A percentile compares a stretch with the other conserved stretches of the same genome.
Conservation (phyloP, 345 rosid genomes). For the Aegle marmelos region DNA sequence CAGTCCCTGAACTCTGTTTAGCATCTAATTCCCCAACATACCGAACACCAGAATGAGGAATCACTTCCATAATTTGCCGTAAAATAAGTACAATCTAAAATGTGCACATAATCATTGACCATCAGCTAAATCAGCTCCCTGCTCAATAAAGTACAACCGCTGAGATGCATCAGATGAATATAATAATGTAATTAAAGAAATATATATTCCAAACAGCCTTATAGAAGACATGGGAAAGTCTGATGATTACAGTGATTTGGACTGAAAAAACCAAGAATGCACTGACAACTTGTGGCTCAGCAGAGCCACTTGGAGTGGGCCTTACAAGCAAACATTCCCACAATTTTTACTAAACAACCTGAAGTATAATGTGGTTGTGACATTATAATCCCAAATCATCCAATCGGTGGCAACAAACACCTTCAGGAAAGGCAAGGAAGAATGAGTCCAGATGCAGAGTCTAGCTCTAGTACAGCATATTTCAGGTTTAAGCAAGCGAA, state of each 20-base stretch:
- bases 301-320: not conserved
- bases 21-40: conserved; percentile 42
- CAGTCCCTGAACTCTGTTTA: conserved; percentile 34
- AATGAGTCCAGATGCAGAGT: not conserved
- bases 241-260: not conserved
- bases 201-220: not conserved
- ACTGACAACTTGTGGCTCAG: not conserved
- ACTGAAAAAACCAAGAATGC: not conserved
- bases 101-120: conserved; percentile 15
- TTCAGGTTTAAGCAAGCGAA: not conserved
- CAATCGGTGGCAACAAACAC: not conserved
- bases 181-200: not conserved
- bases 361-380: not conserved
- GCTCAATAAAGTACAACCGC: conserved; percentile 23
- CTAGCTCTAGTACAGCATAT: not conserved
- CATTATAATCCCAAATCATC: not conserved
- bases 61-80: conserved; percentile 51
- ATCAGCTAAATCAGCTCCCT: conserved; percentile 22
- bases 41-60: conserved; percentile 54
- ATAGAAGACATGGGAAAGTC: not conserved
- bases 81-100: conserved; percentile 13
- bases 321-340: not conserved
- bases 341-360: not conserved
- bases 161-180: conserved; percentile 7
- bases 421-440: not conserved